phyloP scores from a whole-genome alignment of 768 basidiomycete species.

The Punctularia strigosozonata region DNA sequence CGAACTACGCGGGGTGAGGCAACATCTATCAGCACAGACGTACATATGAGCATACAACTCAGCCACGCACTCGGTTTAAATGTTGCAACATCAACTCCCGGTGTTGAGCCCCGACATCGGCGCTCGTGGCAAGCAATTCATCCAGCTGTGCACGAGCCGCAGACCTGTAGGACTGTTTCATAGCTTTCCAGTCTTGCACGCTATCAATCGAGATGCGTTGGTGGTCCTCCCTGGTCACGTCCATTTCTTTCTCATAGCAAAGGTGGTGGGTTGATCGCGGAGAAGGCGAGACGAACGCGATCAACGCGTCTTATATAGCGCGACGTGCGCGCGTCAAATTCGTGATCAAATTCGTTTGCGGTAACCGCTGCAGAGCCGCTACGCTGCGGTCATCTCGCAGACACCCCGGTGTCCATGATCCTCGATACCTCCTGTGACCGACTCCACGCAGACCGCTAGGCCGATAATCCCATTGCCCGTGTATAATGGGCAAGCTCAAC shows the following conservation, averaged over 20 bases:
- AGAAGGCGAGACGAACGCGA: too few relatives aligned
- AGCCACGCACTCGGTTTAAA: conserved; percentile 1
- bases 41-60: conserved; percentile 1
- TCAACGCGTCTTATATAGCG: too few relatives aligned
- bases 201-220: conserved; percentile 54
- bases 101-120: conserved; percentile 27
- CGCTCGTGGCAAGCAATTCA: conserved; percentile 28
- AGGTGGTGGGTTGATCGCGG: too few relatives aligned
- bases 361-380: too few relatives aligned
- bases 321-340: too few relatives aligned
- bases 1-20: conserved; percentile 34
- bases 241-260: too few relatives aligned
- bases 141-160: conserved; percentile 36
- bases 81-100: conserved; percentile 38
- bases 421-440: too few relatives aligned
- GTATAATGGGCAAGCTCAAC: conserved; percentile 58
- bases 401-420: too few relatives aligned
- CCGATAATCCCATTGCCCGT: too few relatives aligned
- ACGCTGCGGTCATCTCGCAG: too few relatives aligned
- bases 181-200: conserved; percentile 53
- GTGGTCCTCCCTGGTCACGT: conserved; percentile 27
- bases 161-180: conserved; percentile 41
- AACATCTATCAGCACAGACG: not conserved
- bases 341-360: too few relatives aligned
- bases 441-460: too few relatives aligned